These are phyloP conservation scores for Picea abies DNA, from an alignment of 83 land plant genomes.

Conservation along the genomic window DNA sequence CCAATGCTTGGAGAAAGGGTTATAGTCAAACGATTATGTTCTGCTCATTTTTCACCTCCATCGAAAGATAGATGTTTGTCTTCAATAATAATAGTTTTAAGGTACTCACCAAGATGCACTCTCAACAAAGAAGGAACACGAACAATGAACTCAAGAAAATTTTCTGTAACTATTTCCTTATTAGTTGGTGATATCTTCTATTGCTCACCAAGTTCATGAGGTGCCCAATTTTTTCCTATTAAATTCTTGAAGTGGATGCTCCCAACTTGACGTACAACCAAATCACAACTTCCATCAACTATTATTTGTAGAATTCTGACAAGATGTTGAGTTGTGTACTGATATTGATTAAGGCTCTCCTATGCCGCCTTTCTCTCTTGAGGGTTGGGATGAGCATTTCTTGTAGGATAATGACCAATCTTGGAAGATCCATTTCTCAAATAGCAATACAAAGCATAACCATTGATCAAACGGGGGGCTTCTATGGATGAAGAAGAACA, in stretches of 20 bases:
- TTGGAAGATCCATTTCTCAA: no score
- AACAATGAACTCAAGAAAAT: constrained; percentile 48
- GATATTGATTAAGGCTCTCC: constrained; percentile 50
- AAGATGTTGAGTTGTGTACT: constrained; percentile 81
- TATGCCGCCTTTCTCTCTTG: no score
- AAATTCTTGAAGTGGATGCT: constrained; percentile 97
- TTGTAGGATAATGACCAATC: no score
- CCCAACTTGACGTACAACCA: constrained; percentile 90
- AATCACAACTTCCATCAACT: constrained; percentile 74
- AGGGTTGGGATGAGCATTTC: no score
- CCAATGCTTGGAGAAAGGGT: no score
- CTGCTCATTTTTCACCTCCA: no score
- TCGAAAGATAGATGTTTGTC: constrained; percentile 26
- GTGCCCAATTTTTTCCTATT: constrained; percentile 80
- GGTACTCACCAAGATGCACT: constrained; percentile 89
- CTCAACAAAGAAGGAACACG: constrained; percentile 75
- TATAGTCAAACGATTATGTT: no score
- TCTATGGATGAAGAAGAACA: no score
- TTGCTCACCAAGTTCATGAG: constrained; percentile 65
- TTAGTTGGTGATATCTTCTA: constrained; percentile 63
- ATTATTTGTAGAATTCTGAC: constrained; percentile 91
- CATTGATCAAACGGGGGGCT: no score
- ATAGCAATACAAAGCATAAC: no score
- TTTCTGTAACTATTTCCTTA: constrained; percentile 57
- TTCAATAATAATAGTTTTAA: constrained; percentile 88